Evolutionary conservation across 2,329 filamentous ascomycete species (phyloP).

Genomic region (Aspergillus sp.): DNA sequence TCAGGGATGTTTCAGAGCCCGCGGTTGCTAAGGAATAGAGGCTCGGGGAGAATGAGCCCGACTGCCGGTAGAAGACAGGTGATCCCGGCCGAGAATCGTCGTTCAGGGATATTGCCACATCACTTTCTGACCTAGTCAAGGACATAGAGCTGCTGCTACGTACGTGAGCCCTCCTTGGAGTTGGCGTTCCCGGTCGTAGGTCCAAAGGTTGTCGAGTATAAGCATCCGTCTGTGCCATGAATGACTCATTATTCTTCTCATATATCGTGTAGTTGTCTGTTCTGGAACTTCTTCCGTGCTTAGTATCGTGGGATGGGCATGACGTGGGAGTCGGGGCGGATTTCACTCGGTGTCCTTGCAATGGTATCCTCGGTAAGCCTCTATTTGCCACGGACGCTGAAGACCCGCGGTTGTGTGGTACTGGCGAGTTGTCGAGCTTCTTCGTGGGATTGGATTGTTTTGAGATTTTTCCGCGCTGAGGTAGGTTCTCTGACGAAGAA

Average conservation of each 20-base stretch:
- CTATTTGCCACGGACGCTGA: conserved; percentile 31
- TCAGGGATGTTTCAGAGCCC: conserved; percentile 48
- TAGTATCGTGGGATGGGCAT: conserved; percentile 18
- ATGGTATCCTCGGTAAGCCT: conserved; percentile 30
- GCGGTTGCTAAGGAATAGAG: conserved; percentile 50
- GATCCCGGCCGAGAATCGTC: conserved; percentile 34
- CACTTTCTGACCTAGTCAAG: conserved; percentile 45
- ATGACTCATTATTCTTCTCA: conserved; percentile 44
- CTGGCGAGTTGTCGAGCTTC: conserved; percentile 14
- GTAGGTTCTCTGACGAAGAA: background rate
- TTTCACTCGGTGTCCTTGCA: conserved; percentile 27
- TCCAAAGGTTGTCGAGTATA: conserved; percentile 42
- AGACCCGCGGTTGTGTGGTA: conserved; percentile 4
- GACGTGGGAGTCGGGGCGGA: conserved; percentile 26
- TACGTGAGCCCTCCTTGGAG: conserved; percentile 42
- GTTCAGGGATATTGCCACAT: conserved; percentile 36
- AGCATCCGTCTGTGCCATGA: conserved; percentile 45
- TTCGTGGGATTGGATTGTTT: conserved; percentile 13
- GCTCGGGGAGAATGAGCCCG: conserved; percentile 46
- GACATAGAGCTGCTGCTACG: conserved; percentile 48
- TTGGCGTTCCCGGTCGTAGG: conserved; percentile 42
- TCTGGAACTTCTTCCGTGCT: conserved; percentile 22
- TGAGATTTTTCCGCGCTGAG: conserved; percentile 22
- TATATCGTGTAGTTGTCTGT: conserved; percentile 39
- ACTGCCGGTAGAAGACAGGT: conserved; percentile 33